A percentile compares a stretch with the other conserved stretches of the same genome.
phyloP scores from a whole-genome alignment of 2,329 filamentous ascomycete genomes.

The Botrytis pseudocinerea region DNA sequence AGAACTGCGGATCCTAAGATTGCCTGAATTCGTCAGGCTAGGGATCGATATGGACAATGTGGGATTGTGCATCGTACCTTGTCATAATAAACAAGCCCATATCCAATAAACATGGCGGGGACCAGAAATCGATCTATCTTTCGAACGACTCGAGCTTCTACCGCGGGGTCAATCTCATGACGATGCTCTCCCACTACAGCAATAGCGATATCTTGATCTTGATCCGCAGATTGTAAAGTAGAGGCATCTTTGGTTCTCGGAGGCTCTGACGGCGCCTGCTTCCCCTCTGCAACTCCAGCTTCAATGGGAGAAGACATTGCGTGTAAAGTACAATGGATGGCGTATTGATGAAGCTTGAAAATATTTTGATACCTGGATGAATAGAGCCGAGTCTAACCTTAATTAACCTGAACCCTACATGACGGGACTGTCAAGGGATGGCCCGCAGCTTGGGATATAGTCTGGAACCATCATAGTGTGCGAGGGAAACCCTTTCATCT shows the following conservation, averaged over 20 bases:
- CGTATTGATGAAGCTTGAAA: neutral
- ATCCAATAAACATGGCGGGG: conserved; percentile 64
- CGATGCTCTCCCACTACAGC: conserved; percentile 37
- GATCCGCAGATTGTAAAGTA: neutral
- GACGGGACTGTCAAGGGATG: neutral
- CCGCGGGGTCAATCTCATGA: conserved; percentile 48
- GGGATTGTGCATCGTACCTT: conserved; percentile 48
- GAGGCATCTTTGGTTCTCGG: neutral
- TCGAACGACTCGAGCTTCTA: conserved; percentile 57
- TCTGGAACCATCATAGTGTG: neutral
- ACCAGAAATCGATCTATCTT: conserved; percentile 70
- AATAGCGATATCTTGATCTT: conserved; percentile 37
- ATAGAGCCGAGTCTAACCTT: neutral
- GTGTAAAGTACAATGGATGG: neutral
- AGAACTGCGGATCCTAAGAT: conserved; percentile 72
- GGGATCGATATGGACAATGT: neutral
- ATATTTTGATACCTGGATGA: neutral
- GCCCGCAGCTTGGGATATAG: neutral
- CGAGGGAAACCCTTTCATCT: neutral
- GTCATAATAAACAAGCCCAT: conserved; percentile 70
- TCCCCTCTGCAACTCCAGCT: neutral
- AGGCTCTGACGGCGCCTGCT: neutral
- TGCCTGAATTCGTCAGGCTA: conserved; percentile 48
- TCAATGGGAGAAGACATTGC: neutral
- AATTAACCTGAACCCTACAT: neutral